Conservation (phyloP, 2,329 filamentous ascomycete genomes). For the Pyrenochaeta sp. region DNA sequence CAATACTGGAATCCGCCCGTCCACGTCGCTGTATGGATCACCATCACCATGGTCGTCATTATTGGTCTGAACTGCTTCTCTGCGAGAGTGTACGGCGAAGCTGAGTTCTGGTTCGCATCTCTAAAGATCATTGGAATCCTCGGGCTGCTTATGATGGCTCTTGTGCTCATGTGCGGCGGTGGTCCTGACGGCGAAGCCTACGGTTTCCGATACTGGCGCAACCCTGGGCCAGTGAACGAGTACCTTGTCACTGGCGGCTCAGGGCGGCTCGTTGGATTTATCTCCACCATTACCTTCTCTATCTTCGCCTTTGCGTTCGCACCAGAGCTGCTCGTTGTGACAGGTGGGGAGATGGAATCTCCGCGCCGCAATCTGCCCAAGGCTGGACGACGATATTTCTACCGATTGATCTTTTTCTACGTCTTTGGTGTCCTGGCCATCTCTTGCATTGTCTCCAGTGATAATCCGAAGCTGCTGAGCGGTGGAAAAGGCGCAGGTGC, state of each 20-base stretch:
- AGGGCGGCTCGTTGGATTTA: conserved; percentile 62
- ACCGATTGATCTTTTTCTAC: conserved; percentile 53
- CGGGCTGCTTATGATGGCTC: conserved; percentile 2
- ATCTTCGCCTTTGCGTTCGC: conserved; percentile 32
- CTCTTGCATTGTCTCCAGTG: conserved; percentile 62
- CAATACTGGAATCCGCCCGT: conserved; percentile 52
- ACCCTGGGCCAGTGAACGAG: conserved; percentile 70
- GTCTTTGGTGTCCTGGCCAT: conserved; percentile 58
- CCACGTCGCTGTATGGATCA: conserved; percentile 59
- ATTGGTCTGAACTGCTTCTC: conserved; percentile 59
- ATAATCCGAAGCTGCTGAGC: conserved; percentile 41
- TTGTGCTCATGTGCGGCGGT: conserved; percentile 33
- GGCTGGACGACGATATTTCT: conserved; percentile 53
- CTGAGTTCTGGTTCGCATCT: conserved; percentile 45
- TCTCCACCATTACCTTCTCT: conserved; percentile 49
- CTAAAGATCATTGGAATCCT: conserved; percentile 47
- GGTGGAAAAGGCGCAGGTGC: conserved; percentile 30
- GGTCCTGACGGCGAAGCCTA: conserved; percentile 64
- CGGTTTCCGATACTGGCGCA: conserved; percentile 71
- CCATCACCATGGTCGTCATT: conserved; percentile 60
- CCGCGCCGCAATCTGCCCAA: conserved; percentile 71
- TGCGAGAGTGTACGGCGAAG: conserved; percentile 58
- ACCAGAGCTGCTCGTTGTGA: conserved; percentile 64
- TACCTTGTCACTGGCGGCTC: conserved; percentile 67
- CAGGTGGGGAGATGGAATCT: conserved; percentile 69